Base-by-base conservation (phyloP, 345 rosid species). In the Sisymbrium irio region DNA sequence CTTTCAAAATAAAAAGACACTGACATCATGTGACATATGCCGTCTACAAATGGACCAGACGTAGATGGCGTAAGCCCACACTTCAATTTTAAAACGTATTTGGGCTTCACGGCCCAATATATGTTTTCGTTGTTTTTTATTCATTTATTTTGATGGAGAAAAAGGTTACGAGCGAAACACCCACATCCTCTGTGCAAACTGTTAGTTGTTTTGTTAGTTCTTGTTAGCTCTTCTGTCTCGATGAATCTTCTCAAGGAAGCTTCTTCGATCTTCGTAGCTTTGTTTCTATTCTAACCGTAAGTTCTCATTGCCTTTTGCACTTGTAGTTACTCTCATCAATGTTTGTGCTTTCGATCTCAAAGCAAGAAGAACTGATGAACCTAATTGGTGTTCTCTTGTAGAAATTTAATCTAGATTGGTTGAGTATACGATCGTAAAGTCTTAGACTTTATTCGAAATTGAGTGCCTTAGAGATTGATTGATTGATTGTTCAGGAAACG, bases 191-290 rank as follows among this genome's bases (percentile, higher is more conserved):
- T 58, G 20, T 11, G 57, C n/a, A 58, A 25, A 70, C 17, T 42
- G 70, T 35, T 32, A 35, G 64, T 37, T 25, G 71, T 56, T 27
- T 42, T 33, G n/a, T 12, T 63, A 17, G 30, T 73, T 45, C 51
- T 36, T 47, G 65, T 57, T 47, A 40, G 41, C 45, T 55, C 35
- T 56, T n/a, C 22, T 65, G 3, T 50, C 45, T 62, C 65, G 42
- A 76, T 75, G 70, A 75, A 42, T 68, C 69, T 42, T 54, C 46
- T 41, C 14, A 13, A 36, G 25, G 51, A 36, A 75, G 33, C 64
- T 68, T 53, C 69, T 42, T 75, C 63, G 22, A 75, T 61, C 40
- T 33, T 22, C 56, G 2, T 5, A 53, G 42, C 65, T 69, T 55
- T 5, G 59, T 44, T 69, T 54, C 71, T 32, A 18, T 11, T 76